A percentile compares a stretch with the other conserved stretches of the same genome.
Evolutionary conservation across 176 grass and related monocot species (phyloP).

Genomic region (Aechmea fasciata): DNA sequence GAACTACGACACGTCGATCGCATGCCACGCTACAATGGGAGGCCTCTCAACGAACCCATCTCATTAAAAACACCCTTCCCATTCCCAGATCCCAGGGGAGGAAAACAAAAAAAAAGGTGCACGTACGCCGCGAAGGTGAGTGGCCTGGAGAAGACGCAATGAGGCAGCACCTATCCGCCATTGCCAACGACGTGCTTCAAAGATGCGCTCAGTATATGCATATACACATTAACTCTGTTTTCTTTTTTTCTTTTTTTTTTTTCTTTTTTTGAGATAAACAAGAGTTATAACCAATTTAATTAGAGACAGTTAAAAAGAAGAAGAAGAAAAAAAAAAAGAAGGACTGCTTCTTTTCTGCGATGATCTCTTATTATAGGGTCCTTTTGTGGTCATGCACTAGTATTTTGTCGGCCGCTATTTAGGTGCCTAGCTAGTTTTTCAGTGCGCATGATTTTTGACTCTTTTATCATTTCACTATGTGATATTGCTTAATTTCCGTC

Average conservation of each 20-base stretch:
- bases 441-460: too few relatives aligned
- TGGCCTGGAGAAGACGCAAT: background rate
- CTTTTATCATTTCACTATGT: too few relatives aligned
- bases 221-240: conserved; percentile 8
- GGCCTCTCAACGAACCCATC: background rate
- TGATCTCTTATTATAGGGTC: too few relatives aligned
- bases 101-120: too few relatives aligned
- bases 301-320: background rate
- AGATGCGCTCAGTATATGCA: conserved; percentile 33
- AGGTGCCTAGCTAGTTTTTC: too few relatives aligned
- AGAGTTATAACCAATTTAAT: background rate
- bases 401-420: too few relatives aligned
- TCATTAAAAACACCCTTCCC: background rate
- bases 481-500: too few relatives aligned
- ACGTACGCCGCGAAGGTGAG: conserved; percentile 1
- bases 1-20: background rate
- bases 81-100: too few relatives aligned
- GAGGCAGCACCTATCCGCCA: conserved; percentile 59
- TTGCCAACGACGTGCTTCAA: conserved; percentile 59
- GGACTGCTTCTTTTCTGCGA: background rate
- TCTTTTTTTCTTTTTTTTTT: background rate
- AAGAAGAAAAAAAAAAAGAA: background rate
- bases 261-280: background rate
- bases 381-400: too few relatives aligned
- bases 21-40: background rate